These are phyloP conservation scores for Brassica rapa DNA, from an alignment of 345 rosid genomes.

Conservation along the genomic window DNA sequence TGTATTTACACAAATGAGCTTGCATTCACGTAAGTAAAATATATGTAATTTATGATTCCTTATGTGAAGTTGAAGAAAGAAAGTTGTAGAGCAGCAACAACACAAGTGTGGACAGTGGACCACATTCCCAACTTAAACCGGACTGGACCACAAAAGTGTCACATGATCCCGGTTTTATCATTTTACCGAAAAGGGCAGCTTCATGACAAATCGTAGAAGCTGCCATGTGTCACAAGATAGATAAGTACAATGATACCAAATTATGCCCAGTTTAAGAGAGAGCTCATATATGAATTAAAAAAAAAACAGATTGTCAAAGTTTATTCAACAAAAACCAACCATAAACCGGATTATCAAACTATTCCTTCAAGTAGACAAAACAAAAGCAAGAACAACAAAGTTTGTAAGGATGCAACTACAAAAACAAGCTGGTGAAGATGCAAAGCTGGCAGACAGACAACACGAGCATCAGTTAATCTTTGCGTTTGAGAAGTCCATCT, in stretches of 20 bases:
- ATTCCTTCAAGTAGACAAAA: constrained; percentile 25
- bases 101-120: constrained; percentile 29
- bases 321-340: not conserved
- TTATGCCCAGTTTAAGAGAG: constrained; percentile 4
- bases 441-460: constrained; percentile 20
- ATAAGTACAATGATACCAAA: constrained; percentile 10
- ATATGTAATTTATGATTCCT: constrained; percentile 15
- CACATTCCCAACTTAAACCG: constrained; percentile 31
- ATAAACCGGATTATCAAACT: constrained; percentile 7
- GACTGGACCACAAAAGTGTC: constrained; percentile 25
- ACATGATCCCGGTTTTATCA: constrained; percentile 25
- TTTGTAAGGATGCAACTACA: constrained; percentile 12
- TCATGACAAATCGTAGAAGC: constrained; percentile 9
- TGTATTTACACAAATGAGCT: not conserved
- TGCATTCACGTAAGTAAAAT: constrained; percentile 4
- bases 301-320: not conserved
- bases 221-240: constrained; percentile 15
- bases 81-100: constrained; percentile 10
- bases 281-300: not conserved
- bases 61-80: constrained; percentile 27
- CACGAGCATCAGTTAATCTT: constrained; percentile 53
- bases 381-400: constrained; percentile 10
- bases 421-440: constrained; percentile 14
- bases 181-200: constrained; percentile 30
- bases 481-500: constrained; percentile 93